Evolutionary conservation across 345 rosid species (phyloP).

Genomic region (Nasturtium officinale): DNA sequence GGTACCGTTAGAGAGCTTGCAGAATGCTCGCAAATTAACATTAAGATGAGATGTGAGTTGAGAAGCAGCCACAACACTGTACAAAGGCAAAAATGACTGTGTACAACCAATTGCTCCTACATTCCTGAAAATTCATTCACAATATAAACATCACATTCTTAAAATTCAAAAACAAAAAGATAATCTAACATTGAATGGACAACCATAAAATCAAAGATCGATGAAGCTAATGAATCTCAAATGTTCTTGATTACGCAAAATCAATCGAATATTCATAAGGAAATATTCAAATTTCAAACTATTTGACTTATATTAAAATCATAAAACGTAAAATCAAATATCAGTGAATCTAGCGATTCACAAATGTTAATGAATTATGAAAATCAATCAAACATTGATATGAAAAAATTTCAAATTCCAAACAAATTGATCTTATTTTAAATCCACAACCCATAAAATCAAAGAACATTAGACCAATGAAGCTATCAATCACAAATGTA

Average conservation of each 20-base stretch:
- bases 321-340: background rate
- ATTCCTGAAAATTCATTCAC: slow-evolving; percentile 52
- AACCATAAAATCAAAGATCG: slow-evolving; percentile 5
- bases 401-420: background rate
- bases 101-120: slow-evolving; percentile 77
- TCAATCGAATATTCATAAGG: background rate
- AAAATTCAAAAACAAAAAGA: background rate
- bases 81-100: slow-evolving; percentile 80
- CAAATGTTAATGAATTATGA: background rate
- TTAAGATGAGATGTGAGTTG: slow-evolving; percentile 70
- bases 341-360: background rate
- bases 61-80: slow-evolving; percentile 48
- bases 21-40: slow-evolving; percentile 72
- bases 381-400: background rate
- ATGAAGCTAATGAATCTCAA: background rate
- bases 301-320: background rate
- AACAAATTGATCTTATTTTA: background rate
- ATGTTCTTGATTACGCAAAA: background rate
- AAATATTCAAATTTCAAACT: background rate
- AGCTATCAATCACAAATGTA: background rate
- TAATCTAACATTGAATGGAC: background rate
- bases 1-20: slow-evolving; percentile 99
- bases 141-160: background rate
- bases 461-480: background rate
- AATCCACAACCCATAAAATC: background rate